Base-by-base conservation (phyloP, 2,329 filamentous ascomycete genomes). In the Cytospora piceicola region DNA sequence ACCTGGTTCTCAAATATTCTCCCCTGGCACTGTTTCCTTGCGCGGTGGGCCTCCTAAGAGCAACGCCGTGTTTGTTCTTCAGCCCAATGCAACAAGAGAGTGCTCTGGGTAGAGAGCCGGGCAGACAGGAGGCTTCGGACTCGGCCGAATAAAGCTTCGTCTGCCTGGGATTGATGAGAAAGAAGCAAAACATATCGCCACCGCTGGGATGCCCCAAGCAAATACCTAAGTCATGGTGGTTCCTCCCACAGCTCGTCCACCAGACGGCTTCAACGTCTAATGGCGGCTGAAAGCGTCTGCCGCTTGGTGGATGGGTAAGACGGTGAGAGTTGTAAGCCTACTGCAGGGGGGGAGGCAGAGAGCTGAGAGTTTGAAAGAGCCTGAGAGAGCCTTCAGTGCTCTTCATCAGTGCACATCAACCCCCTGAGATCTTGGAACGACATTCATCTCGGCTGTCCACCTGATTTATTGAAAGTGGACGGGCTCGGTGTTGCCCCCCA, bases 371-470 rank as follows among this genome's bases (percentile, higher is more conserved):
- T 46, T 54, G 20, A 61, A 5, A 42, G 51, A 42, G 24, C 51
- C 36, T 42, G 14, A 17, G n/a, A n/a, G n/a, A 20, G 7, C 2
- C 36, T 22, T 57, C 53, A 29, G 61, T 30, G 39, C n/a, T 24
- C 61, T 57, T 32, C 22, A 24, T 49, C 15, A 49, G 42, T 49
- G 46, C 54, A 57, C 36, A 42, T 52, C 20, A 32, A 57, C n/a
- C 61, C 63, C 66, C 63, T 57, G 55, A 63, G 55, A 27, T n/a
- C 58, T 54, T 58, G 49, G 59, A 61, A 57, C 58, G 42, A 54
- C 52, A 67, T 67, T 67, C 64, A 67, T 67, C 36, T 67, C 66
- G 66, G 66, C 63, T 66, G 66, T 32, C 66, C 59, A 58, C 55
- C 27, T 64, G 64, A 61, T 67, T 63, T 55, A 65, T 67, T 54